Percentiles rank a stretch among this genome's conserved stretches.
phyloP scores from a whole-genome alignment of 495 filamentous ascomycete species.

The Podospora appendiculata region DNA sequence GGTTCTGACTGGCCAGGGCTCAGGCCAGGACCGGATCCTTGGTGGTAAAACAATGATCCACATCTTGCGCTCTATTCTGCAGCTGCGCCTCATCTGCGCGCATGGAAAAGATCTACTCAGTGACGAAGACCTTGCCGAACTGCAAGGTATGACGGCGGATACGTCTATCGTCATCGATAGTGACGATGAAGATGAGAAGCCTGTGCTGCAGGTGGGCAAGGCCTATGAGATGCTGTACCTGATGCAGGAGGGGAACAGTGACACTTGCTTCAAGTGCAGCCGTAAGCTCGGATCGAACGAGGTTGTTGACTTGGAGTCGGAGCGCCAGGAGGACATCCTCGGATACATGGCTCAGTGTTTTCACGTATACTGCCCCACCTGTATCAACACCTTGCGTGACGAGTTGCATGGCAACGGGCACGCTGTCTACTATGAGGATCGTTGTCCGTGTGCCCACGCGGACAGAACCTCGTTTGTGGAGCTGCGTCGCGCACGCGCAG shows the following conservation, averaged over 20 bases:
- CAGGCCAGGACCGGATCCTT: constrained; percentile 49
- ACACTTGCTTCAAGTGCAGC: constrained; percentile 61
- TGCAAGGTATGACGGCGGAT: constrained; percentile 68
- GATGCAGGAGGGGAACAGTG: constrained; percentile 67
- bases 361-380: constrained; percentile 70
- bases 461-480: constrained; percentile 50
- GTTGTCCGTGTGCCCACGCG: constrained; percentile 7
- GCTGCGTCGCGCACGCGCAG: constrained; percentile 57
- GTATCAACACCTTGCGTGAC: constrained; percentile 48
- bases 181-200: constrained; percentile 52
- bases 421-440: constrained; percentile 8
- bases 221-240: constrained; percentile 77
- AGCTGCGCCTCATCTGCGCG: constrained; percentile 82
- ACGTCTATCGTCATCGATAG: constrained; percentile 83
- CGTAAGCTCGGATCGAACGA: constrained; percentile 51
- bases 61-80: constrained; percentile 82
- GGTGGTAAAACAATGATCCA: constrained; percentile 81
- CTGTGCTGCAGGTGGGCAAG: constrained; percentile 50
- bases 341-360: constrained; percentile 77
- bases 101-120: constrained; percentile 84
- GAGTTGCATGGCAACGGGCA: constrained; percentile 16
- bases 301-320: constrained; percentile 41
- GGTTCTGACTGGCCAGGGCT: constrained; percentile 36
- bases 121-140: constrained; percentile 68
- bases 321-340: constrained; percentile 55